Conservation (phyloP, 192 early-diverging fungal genomes). For the Ramicandelaber brevisporus region DNA sequence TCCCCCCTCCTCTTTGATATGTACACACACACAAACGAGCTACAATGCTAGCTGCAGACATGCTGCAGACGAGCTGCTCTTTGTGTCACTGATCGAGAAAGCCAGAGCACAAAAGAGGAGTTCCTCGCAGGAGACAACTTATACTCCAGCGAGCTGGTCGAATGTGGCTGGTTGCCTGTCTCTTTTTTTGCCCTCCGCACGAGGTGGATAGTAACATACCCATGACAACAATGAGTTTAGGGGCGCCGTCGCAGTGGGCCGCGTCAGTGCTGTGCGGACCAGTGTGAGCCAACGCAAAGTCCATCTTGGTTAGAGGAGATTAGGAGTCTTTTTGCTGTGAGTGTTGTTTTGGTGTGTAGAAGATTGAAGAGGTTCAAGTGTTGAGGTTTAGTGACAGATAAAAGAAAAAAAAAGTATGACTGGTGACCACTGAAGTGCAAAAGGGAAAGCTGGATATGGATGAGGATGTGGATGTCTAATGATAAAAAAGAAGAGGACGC, state of each 20-base stretch:
- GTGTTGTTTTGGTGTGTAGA: no score
- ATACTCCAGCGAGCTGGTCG: neutral
- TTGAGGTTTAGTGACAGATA: neutral
- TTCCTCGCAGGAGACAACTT: neutral
- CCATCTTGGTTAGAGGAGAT: neutral
- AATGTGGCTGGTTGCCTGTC: neutral
- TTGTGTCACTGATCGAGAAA: neutral
- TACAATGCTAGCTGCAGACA: no score
- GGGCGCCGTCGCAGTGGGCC: slow-evolving; percentile 32
- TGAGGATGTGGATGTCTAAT: no score
- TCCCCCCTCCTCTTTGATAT: no score
- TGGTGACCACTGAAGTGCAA: neutral
- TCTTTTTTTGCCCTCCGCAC: neutral
- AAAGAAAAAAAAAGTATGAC: neutral
- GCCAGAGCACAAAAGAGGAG: neutral
- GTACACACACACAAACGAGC: no score
- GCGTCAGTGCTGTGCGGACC: neutral
- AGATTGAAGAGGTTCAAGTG: no score
- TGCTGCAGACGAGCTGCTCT: no score
- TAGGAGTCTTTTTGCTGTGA: no score
- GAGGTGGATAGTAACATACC: slow-evolving; percentile 13
- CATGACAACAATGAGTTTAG: slow-evolving; percentile 87
- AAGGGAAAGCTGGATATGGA: neutral
- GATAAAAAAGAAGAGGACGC: neutral
- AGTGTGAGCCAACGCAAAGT: neutral